A percentile compares a stretch with the other conserved stretches of the same genome.
phyloP scores from a whole-genome alignment of 177 flowering plant genomes.

The Vitis hybrid region DNA sequence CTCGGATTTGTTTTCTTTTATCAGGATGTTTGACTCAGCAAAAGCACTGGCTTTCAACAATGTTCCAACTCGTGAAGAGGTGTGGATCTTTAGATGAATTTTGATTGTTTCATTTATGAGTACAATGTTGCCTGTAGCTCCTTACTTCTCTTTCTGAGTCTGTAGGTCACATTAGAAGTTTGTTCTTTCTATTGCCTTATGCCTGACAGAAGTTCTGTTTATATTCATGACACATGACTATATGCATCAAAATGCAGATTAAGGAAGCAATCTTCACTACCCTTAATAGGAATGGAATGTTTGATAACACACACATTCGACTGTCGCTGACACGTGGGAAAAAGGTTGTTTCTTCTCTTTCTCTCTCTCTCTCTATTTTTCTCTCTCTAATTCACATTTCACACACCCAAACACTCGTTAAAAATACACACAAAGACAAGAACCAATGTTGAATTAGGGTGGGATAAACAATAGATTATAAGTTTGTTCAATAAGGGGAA shows the following conservation, averaged over 20 bases:
- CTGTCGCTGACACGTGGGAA: constrained; percentile 91
- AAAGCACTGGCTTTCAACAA: constrained; percentile 89
- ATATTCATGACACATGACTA: too few species aligned
- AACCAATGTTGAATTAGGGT: not conserved
- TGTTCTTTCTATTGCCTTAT: not conserved
- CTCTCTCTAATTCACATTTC: not conserved
- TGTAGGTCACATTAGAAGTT: not conserved
- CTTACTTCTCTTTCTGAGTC: not conserved
- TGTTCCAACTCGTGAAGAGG: constrained; percentile 85
- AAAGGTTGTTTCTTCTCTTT: constrained; percentile 48
- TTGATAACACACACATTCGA: constrained; percentile 87
- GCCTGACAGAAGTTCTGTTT: not conserved
- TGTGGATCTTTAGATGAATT: constrained; percentile 21
- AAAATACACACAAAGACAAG: not conserved
- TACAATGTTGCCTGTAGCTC: not conserved
- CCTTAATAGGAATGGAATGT: constrained; percentile 88
- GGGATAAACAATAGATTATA: not conserved
- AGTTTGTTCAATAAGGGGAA: too few species aligned
- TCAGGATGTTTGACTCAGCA: constrained; percentile 92
- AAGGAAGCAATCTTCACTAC: constrained; percentile 86
- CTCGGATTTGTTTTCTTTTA: constrained; percentile 8
- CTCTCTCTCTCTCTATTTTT: constrained; percentile 1
- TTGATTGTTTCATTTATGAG: not conserved
- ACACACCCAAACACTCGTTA: not conserved
- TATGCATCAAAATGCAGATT: constrained; percentile 45